These are phyloP conservation scores for Holtermanniella nyarrowii DNA, from an alignment of 768 basidiomycete genomes.

Conservation along the genomic window DNA sequence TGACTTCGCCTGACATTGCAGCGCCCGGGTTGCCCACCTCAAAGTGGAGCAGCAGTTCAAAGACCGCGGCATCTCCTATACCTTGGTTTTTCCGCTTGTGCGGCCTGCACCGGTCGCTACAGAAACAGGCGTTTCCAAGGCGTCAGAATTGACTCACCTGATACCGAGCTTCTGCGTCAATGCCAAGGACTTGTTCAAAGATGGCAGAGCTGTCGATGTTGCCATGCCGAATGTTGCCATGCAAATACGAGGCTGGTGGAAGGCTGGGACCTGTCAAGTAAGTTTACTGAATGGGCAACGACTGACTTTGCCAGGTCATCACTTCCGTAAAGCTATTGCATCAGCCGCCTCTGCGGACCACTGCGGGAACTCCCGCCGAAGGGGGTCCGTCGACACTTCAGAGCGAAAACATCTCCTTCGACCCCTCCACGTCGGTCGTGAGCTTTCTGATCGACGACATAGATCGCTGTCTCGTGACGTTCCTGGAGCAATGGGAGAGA, in stretches of 20 bases:
- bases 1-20: constrained; percentile 33
- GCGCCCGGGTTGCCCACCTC: constrained; percentile 80
- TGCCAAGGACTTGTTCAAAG: constrained; percentile 67
- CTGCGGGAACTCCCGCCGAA: constrained; percentile 4
- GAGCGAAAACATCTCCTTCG: constrained; percentile 74
- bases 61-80: constrained; percentile 64
- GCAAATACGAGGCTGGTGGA: constrained; percentile 87
- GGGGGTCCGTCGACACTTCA: constrained; percentile 47
- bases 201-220: constrained; percentile 76
- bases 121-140: constrained; percentile 1
- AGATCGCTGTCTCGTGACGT: constrained; percentile 77
- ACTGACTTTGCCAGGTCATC: constrained; percentile 51
- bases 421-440: constrained; percentile 76
- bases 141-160: constrained; percentile 46
- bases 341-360: constrained; percentile 15
- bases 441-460: constrained; percentile 80
- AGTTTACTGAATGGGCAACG: constrained; percentile 4
- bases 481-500: constrained; percentile 82
- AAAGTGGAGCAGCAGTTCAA: constrained; percentile 83
- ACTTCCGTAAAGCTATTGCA: constrained; percentile 68
- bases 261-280: constrained; percentile 58
- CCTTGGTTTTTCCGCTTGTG: constrained; percentile 54
- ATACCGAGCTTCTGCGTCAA: constrained; percentile 77
- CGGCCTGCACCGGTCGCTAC: constrained; percentile 41
- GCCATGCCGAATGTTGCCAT: constrained; percentile 87